Evolutionary conservation across 345 rosid species (phyloP), one percentile per base, ranked within the genome.

Genomic region (Salix dunnii): DNA sequence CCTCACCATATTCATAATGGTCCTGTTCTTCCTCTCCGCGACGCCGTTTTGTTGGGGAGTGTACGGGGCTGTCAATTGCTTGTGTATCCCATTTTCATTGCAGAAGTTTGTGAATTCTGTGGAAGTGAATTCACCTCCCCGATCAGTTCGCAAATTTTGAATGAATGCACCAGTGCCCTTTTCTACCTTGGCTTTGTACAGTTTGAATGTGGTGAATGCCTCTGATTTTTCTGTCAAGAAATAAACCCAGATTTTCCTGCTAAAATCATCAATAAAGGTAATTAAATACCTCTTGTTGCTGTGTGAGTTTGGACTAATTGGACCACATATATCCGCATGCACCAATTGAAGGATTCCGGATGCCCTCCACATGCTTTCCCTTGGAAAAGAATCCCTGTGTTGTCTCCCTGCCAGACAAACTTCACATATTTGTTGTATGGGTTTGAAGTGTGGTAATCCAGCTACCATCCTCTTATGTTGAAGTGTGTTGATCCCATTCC

Each of bases 331-430:
- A 14, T 51, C 60, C 21, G n/a, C 21, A 51, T 51, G n/a, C 6
- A 20, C 60, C 60, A 51, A 13, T 20, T 13, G n/a, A 51, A 51
- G 0, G 0, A 51, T 51, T 51, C n/a, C 2, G 2, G 17, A 14
- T 16, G 17, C n/a, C 60, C 60, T 20, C 23, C 23, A 18, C 2
- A 36, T 36, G 40, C 18, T 3, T 23, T 42, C 6, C 74, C 53
- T 49, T 71, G 42, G 74, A 71, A 71, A 49, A 49, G 28, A 62
- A 20, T 71, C 74, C 30, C 30, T 28, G 63, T 71, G 74, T 71
- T 71, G 74, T n/a, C 53, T 71, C 64, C 74, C 74, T 2, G 30
- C 53, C 43, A 71, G 30, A 42, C 63, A 71, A 30, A 16, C 9
- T 49, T 71, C 42, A 18, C n/a, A 68, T 31, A 68, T 28, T 36